Base-by-base conservation (phyloP, 139 green algal genomes). In the Chloropicon primus region DNA sequence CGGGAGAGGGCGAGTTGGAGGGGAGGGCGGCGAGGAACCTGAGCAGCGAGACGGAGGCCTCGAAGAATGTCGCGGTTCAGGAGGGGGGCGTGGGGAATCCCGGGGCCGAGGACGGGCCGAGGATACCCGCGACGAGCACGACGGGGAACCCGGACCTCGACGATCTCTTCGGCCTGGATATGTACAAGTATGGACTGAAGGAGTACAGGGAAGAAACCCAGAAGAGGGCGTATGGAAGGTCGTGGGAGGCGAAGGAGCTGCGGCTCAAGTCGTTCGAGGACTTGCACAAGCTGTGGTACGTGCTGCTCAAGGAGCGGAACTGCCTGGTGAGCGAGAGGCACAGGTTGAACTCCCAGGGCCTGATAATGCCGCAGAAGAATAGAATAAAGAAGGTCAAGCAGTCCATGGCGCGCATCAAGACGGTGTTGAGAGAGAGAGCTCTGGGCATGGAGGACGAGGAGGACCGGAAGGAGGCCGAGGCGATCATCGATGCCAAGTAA, bases 231-330 rank as follows among this genome's bases (percentile, higher is more conserved):
- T 21, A 23, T 89, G 90, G 90, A 0, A 82, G 87, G 0, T 76
- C 73, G 0, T 94, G 90, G 90, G 1, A 86, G 62, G 90, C 90
- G 26, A 71, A 22, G 21, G 90, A 94, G 76, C 77, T 94, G 76
- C 54, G 90, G 28, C 54, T 74, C n/a, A 95, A 95, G 79, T 87
- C 79, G 2, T 92, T 86, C 81, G 86, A 92, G 62, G 90, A 94
- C 76, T 82, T 94, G 22, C 90, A 94, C 79, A 87, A 84, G 72
- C 87, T 94, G 0, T 94, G 90, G 90, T 90, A 75, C 27, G 87
- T 93, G 26, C 80, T 92, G 74, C 78, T 92, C 26, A 93, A 90
- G 81, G 90, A 94, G 86, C 81, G 79, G 53, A 92, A 91, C 77
- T 81, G 87, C 81, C 77, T 93, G 28, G 74, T 86, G 3, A 86